A percentile compares a stretch with the other conserved stretches of the same genome.
Evolutionary conservation across 1,139 yeast species (phyloP).

Genomic region (Pichia sp.): DNA sequence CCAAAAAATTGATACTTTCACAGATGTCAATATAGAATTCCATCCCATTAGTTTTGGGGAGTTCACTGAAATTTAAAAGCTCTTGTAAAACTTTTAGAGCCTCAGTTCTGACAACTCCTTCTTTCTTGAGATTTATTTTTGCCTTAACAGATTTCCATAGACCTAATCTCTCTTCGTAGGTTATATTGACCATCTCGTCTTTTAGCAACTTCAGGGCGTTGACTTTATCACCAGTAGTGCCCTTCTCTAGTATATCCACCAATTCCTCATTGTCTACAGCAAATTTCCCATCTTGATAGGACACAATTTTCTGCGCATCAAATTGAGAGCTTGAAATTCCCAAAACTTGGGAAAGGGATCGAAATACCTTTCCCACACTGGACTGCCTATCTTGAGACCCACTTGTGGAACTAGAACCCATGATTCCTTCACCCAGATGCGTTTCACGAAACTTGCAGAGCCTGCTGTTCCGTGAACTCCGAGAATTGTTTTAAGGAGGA

Average conservation of each 20-base stretch:
- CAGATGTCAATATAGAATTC: constrained; percentile 60
- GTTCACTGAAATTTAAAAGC: constrained; percentile 54
- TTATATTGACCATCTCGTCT: constrained; percentile 46
- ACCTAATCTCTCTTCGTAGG: constrained; percentile 62
- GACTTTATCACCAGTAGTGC: constrained; percentile 39
- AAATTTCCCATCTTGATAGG: constrained; percentile 44
- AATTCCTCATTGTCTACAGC: constrained; percentile 44
- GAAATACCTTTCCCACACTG: constrained; percentile 10
- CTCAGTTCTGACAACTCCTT: constrained; percentile 46
- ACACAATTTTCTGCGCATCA: constrained; percentile 7
- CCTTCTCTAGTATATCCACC: constrained; percentile 36
- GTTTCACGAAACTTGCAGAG: neutral
- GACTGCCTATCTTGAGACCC: neutral
- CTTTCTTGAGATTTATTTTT: constrained; percentile 43
- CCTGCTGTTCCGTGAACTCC: constrained; percentile 1
- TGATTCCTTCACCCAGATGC: neutral
- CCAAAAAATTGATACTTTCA: constrained; percentile 40
- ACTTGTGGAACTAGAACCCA: neutral
- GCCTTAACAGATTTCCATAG: constrained; percentile 70
- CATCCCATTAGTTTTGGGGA: constrained; percentile 43
- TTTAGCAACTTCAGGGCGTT: constrained; percentile 51
- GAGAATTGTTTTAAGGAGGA: neutral
- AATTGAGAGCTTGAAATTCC: constrained; percentile 9
- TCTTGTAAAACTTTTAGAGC: constrained; percentile 51
- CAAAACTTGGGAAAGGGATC: constrained; percentile 16